A percentile compares a stretch with the other conserved stretches of the same genome.
phyloP scores from a whole-genome alignment of 305 asterid genomes.

The Andrographis paniculata region DNA sequence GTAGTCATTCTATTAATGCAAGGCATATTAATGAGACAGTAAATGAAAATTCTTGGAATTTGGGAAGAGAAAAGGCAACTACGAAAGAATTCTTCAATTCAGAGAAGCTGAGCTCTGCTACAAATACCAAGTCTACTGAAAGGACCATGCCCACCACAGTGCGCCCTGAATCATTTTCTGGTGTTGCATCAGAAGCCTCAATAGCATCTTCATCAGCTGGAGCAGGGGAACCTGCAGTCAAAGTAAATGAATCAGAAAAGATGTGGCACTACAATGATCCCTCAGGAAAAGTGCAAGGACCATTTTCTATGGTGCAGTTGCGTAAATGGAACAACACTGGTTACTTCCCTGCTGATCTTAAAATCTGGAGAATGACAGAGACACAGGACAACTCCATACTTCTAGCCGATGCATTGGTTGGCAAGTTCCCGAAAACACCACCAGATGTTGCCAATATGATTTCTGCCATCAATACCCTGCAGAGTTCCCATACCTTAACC shows the following conservation, averaged over 20 bases:
- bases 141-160: conserved; percentile 30
- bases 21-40: conserved; percentile 33
- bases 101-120: conserved; percentile 33
- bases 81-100: conserved; percentile 31
- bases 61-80: conserved; percentile 47
- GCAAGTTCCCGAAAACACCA: conserved; percentile 46
- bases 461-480: conserved; percentile 20
- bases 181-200: conserved; percentile 29
- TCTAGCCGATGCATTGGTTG: conserved; percentile 75
- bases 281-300: conserved; percentile 93
- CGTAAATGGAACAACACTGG: conserved; percentile 96
- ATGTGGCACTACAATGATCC: conserved; percentile 92
- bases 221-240: conserved; percentile 35
- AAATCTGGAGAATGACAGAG: conserved; percentile 64
- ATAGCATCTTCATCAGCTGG: conserved; percentile 34
- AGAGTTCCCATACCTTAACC: conserved; percentile 19
- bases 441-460: conserved; percentile 28
- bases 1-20: conserved; percentile 30
- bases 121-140: conserved; percentile 38
- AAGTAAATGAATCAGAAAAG: conserved; percentile 83
- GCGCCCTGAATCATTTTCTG: conserved; percentile 42
- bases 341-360: conserved; percentile 75
- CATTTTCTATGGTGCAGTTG: conserved; percentile 84
- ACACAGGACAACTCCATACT: conserved; percentile 50
- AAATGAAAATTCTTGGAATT: conserved; percentile 48